Base-by-base conservation (phyloP, 345 rosid species). In the Eucalyptus curtisii region DNA sequence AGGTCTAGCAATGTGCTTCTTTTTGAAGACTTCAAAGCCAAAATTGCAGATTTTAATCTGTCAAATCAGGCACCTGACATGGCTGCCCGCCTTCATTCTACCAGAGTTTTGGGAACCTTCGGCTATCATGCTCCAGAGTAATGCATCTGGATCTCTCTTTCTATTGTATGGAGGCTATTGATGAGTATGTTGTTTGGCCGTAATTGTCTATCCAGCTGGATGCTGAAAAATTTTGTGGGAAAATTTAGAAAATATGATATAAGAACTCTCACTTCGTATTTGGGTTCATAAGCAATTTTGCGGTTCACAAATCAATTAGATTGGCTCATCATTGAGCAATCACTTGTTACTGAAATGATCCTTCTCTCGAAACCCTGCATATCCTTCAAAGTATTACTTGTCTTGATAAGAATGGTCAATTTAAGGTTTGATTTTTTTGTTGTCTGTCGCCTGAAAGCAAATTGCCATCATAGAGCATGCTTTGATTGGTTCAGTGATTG, bases 101-200 rank as follows among this genome's bases (percentile, higher is more conserved):
- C 95, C 89, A 89, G 95, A 49, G 95, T 93, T 86, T 89, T 92
- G 88, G 95, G 95, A 68, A 93, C 95, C 88, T 93, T 93, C 22
- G 95, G 95, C 64, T 93, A 93, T 89, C 94, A 93, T 87, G 94
- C 94, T 87, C 93, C 94, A 86, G 94, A 93, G 94, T 93, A 92
- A 90, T 89, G 87, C 89, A 87, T 88, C 71, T 27, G 57, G 30
- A 86, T 49, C 76, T 52, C 57, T 86, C 45, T 47, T 19, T 71
- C 30, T 16, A 22, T 68, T 31, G 30, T 50, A 19, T 50, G 49
- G 53, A 42, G 52, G 31, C 59, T 31, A 71, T 37, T 71, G 82
- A 71, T 71, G 24, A 71, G 81, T 71, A 17, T 71, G 30, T 71
- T 37, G 40, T 71, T 37, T 71, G 27, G 82, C 27, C 45, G 3